Conservation (phyloP, 108 stramenopile species). For the Nitzschia sp. region DNA sequence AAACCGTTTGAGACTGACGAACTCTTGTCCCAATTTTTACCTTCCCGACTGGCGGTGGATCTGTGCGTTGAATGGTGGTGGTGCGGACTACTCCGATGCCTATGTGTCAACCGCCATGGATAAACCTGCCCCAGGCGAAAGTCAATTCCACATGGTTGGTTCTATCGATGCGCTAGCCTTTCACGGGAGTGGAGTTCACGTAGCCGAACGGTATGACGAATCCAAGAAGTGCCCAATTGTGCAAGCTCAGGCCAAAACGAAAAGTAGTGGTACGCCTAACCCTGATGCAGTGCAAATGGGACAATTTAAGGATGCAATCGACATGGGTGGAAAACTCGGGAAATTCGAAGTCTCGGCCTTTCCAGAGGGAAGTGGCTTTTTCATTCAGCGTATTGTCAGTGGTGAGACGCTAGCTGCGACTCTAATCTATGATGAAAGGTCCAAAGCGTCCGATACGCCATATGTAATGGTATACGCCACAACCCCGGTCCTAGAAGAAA, state of each 20-base stretch:
- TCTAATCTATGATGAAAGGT: conserved; percentile 33
- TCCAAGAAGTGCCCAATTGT: conserved; percentile 10
- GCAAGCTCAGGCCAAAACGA: background rate
- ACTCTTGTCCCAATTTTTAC: conserved; percentile 71
- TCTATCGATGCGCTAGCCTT: conserved; percentile 53
- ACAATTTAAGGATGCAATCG: conserved; percentile 27
- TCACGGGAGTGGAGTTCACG: conserved; percentile 54
- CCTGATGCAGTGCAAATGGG: background rate
- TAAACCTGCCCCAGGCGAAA: background rate
- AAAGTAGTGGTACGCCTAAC: conserved; percentile 3
- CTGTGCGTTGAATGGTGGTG: conserved; percentile 68
- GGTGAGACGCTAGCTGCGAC: conserved; percentile 43
- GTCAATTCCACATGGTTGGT: conserved; percentile 21
- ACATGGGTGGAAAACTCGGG: conserved; percentile 57
- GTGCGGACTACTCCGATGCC: conserved; percentile 59
- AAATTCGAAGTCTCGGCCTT: conserved; percentile 63
- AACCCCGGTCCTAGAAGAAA: background rate
- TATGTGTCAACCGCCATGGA: conserved; percentile 36
- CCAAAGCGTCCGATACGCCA: background rate
- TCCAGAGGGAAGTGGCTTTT: conserved; percentile 59
- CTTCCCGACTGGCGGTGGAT: conserved; percentile 59
- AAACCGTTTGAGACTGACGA: conserved; percentile 35
- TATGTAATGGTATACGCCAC: conserved; percentile 33
- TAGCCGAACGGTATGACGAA: conserved; percentile 11
- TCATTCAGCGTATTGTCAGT: conserved; percentile 54